These are phyloP conservation scores for Penicillium glabrum DNA, from an alignment of 2,329 filamentous ascomycete genomes.

Conservation along the genomic window DNA sequence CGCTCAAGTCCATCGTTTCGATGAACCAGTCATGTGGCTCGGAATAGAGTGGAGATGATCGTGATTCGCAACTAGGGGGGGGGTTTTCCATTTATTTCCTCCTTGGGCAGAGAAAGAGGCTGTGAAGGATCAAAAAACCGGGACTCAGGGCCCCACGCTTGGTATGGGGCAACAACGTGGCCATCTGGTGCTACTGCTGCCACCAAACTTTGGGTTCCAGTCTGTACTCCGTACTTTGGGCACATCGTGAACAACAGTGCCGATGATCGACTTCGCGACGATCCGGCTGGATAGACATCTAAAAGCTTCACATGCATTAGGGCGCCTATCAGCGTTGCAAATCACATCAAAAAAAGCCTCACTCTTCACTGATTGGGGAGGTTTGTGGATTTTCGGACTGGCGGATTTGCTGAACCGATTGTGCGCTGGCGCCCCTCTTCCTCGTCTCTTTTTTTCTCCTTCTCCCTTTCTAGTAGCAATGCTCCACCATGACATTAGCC, in stretches of 20 bases:
- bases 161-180: constrained; percentile 14
- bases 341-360: constrained; percentile 8
- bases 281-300: constrained; percentile 1
- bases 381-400: neutral
- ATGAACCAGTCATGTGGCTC: constrained; percentile 7
- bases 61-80: neutral
- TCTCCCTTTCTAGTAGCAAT: neutral
- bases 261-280: constrained; percentile 4
- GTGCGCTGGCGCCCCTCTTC: neutral
- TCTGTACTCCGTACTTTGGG: constrained; percentile 1
- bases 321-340: constrained; percentile 15
- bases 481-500: neutral
- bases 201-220: constrained; percentile 1
- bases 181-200: constrained; percentile 1
- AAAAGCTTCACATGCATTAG: constrained; percentile 18
- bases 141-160: constrained; percentile 1
- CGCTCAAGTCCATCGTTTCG: constrained; percentile 5
- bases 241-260: constrained; percentile 1
- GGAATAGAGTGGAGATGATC: constrained; percentile 3
- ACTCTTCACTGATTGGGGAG: neutral
- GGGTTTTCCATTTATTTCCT: neutral
- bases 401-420: neutral
- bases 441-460: neutral
- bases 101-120: neutral
- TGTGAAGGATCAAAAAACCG: neutral